Percentiles rank a stretch among this genome's conserved stretches.
Conservation (phyloP, 78 protist species). For the Dictyostelium capitatum region DNA sequence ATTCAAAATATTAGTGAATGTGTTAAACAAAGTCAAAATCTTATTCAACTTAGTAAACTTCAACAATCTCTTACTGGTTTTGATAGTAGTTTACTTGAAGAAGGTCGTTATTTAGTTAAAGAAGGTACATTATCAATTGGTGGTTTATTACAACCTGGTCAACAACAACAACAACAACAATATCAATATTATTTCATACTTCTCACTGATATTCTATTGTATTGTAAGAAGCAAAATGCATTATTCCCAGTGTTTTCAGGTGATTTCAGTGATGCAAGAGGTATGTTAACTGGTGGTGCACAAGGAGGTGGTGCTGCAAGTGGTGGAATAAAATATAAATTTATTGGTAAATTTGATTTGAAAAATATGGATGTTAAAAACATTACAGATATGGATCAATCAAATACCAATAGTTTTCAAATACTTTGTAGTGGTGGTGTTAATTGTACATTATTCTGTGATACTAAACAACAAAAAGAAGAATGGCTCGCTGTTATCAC, state of each 20-base stretch:
- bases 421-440: conserved; percentile 16
- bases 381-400: not conserved
- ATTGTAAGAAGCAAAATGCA: conserved; percentile 68
- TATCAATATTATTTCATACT: conserved; percentile 12
- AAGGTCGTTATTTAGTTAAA: conserved; percentile 58
- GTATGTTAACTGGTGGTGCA: not conserved
- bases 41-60: conserved; percentile 51
- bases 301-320: not conserved
- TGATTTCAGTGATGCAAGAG: conserved; percentile 12
- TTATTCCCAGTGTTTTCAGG: conserved; percentile 28
- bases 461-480: conserved; percentile 42
- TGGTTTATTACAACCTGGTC: not conserved
- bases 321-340: conserved; percentile 17
- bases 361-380: conserved; percentile 67
- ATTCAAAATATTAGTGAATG: conserved; percentile 29
- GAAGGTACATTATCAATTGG: conserved; percentile 28
- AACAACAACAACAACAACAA: not conserved
- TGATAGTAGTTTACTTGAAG: conserved; percentile 32
- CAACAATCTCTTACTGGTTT: conserved; percentile 69
- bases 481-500: conserved; percentile 46
- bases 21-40: conserved; percentile 65
- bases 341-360: conserved; percentile 46
- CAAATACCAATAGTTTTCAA: conserved; percentile 3
- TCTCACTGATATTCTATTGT: conserved; percentile 44
- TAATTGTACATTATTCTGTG: conserved; percentile 2